These are phyloP conservation scores for Pterulicium gracile DNA, from an alignment of 1,284 basidiomycete species.

Conservation along the genomic window DNA sequence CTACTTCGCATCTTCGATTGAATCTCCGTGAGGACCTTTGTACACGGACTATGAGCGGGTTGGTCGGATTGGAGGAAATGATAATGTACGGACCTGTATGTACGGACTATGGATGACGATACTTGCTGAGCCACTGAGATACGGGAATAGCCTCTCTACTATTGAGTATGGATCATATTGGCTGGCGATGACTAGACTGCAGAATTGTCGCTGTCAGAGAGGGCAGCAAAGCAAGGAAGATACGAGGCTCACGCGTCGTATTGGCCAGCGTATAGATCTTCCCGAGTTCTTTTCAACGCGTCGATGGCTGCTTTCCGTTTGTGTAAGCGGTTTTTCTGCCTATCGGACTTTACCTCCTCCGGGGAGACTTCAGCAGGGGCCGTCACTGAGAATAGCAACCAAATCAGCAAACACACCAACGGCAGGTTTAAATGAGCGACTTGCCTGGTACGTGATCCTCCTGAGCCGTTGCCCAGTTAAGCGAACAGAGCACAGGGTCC, in stretches of 20 bases:
- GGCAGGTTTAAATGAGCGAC: conserved; percentile 14
- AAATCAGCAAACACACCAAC: conserved; percentile 1
- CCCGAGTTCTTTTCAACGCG: conserved; percentile 50
- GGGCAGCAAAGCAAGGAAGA: conserved; percentile 1
- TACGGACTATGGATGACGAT: conserved; percentile 84
- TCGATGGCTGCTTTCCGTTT: conserved; percentile 62
- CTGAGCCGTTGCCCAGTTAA: conserved; percentile 91
- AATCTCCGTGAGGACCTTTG: conserved; percentile 70
- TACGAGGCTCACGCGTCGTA: conserved; percentile 64
- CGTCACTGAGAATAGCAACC: conserved; percentile 28
- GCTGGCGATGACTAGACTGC: conserved; percentile 78
- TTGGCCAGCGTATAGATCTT: conserved; percentile 79
- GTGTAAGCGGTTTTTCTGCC: conserved; percentile 55
- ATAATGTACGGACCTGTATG: conserved; percentile 46
- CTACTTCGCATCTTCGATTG: conserved; percentile 62
- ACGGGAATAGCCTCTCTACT: conserved; percentile 62
- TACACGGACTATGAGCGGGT: not conserved
- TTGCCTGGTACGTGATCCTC: conserved; percentile 64
- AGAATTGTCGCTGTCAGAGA: conserved; percentile 4
- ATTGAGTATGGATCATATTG: conserved; percentile 85
- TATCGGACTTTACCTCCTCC: conserved; percentile 51
- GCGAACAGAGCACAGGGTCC: conserved; percentile 46
- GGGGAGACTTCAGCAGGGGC: conserved; percentile 44
- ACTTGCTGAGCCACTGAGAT: conserved; percentile 77
- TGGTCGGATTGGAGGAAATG: not conserved